Evolutionary conservation across 306 rosid species (phyloP).

Genomic region (Lathyrus aphaca): DNA sequence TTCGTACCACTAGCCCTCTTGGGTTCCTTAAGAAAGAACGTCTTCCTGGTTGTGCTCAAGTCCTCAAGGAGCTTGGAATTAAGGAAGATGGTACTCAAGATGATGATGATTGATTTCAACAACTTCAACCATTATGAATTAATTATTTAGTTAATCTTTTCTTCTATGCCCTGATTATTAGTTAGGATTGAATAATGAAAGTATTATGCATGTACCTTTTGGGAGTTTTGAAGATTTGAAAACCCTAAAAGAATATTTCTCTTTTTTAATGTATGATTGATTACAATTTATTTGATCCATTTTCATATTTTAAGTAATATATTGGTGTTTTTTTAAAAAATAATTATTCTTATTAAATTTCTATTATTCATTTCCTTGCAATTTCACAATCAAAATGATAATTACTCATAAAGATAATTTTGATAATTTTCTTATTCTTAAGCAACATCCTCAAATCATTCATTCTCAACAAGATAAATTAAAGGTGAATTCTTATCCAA

Average conservation of each 20-base stretch:
- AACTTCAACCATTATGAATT: neutral
- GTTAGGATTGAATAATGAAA: conserved; percentile 13
- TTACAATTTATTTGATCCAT: neutral
- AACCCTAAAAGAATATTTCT: neutral
- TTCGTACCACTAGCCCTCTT: conserved; percentile 73
- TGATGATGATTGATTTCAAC: neutral
- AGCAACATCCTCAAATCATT: too few relatives aligned
- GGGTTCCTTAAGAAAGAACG: conserved; percentile 60
- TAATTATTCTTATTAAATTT: too few relatives aligned
- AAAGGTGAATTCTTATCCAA: too few relatives aligned
- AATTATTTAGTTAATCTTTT: neutral
- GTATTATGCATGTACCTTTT: neutral
- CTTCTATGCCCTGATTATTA: neutral
- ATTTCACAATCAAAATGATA: too few relatives aligned
- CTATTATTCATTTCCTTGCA: too few relatives aligned
- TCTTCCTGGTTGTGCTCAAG: conserved; percentile 46
- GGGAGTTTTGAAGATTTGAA: conserved; percentile 12
- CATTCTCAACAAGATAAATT: too few relatives aligned
- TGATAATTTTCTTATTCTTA: too few relatives aligned
- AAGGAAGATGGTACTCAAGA: conserved; percentile 31
- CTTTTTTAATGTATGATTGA: neutral
- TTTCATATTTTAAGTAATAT: neutral
- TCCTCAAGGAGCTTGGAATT: conserved; percentile 67
- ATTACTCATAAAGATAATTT: too few relatives aligned
- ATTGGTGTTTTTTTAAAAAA: too few relatives aligned